Percentiles rank a stretch among this genome's conserved stretches.
phyloP scores from a whole-genome alignment of 2,329 filamentous ascomycete genomes.

The Sphaerostilbella broomeana region DNA sequence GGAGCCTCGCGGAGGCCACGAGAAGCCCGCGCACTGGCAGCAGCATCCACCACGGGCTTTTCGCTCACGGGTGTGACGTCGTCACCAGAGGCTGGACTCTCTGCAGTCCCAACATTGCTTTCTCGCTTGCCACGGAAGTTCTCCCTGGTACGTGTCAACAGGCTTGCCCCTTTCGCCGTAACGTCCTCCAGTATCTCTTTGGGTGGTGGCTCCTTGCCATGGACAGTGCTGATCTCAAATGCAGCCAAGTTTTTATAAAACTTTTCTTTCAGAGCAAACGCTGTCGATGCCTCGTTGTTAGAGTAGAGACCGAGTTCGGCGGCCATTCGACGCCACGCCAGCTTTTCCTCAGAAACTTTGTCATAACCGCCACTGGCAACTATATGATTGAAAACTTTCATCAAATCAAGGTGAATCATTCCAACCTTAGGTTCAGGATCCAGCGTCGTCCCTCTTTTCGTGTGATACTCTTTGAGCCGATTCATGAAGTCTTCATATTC shows the following conservation, averaged over 20 bases:
- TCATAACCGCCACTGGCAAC: constrained; percentile 78
- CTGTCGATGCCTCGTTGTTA: constrained; percentile 71
- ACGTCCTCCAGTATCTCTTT: constrained; percentile 84
- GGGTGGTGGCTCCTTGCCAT: constrained; percentile 75
- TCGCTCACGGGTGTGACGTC: constrained; percentile 54
- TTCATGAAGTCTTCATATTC: constrained; percentile 77
- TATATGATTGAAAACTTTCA: constrained; percentile 72
- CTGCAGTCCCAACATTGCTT: constrained; percentile 45
- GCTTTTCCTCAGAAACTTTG: constrained; percentile 72
- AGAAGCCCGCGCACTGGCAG: constrained; percentile 51
- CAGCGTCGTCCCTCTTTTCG: constrained; percentile 70
- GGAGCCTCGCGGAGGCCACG: constrained; percentile 73
- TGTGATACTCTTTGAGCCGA: constrained; percentile 66
- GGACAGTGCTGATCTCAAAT: constrained; percentile 74
- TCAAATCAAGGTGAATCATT: constrained; percentile 66
- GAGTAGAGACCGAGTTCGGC: constrained; percentile 69
- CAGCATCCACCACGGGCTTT: constrained; percentile 42
- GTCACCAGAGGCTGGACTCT: constrained; percentile 53
- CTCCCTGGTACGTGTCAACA: constrained; percentile 72
- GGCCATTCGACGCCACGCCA: constrained; percentile 77
- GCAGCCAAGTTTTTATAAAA: constrained; percentile 88
- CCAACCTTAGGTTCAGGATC: constrained; percentile 79
- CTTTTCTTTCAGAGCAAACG: constrained; percentile 77
- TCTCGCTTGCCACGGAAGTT: constrained; percentile 56
- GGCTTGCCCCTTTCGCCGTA: constrained; percentile 73